These are phyloP conservation scores for Musa troglodytarum DNA, from an alignment of 176 grass and related monocot species.

Conservation along the genomic window DNA sequence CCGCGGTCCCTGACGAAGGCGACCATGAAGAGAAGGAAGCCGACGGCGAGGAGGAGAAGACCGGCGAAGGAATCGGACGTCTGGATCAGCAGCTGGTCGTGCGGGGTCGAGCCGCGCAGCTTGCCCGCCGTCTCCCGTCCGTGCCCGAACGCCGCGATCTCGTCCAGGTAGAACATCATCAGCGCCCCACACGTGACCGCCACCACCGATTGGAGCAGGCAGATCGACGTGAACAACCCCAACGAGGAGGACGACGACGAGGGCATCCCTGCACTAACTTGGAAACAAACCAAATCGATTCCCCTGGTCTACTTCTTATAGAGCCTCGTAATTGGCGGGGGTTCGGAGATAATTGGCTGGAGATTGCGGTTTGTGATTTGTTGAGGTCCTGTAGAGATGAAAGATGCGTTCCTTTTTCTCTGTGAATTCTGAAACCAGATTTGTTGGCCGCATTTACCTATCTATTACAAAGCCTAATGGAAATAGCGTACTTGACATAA, in stretches of 20 bases:
- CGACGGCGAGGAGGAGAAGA: slow-evolving; percentile 36
- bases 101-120: slow-evolving; percentile 45
- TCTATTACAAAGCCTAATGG: too few species aligned
- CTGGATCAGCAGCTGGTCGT: slow-evolving; percentile 44
- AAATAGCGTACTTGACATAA: too few species aligned
- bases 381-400: too few species aligned
- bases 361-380: too few species aligned
- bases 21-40: slow-evolving; percentile 43
- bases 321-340: too few species aligned
- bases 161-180: slow-evolving; percentile 52
- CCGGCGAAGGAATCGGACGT: slow-evolving; percentile 50
- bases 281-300: too few species aligned
- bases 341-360: too few species aligned
- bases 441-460: too few species aligned
- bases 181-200: slow-evolving; percentile 34
- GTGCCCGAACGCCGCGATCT: slow-evolving; percentile 30
- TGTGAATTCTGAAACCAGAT: too few species aligned
- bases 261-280: neutral
- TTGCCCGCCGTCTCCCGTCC: slow-evolving; percentile 31
- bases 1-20: slow-evolving; percentile 41
- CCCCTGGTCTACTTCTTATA: too few species aligned
- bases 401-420: too few species aligned
- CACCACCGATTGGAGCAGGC: slow-evolving; percentile 36
- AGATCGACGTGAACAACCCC: slow-evolving; percentile 37
- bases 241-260: slow-evolving; percentile 6